These are phyloP conservation scores for Metarhizium brunneum DNA, from an alignment of 2,329 filamentous ascomycete species.

Conservation along the genomic window DNA sequence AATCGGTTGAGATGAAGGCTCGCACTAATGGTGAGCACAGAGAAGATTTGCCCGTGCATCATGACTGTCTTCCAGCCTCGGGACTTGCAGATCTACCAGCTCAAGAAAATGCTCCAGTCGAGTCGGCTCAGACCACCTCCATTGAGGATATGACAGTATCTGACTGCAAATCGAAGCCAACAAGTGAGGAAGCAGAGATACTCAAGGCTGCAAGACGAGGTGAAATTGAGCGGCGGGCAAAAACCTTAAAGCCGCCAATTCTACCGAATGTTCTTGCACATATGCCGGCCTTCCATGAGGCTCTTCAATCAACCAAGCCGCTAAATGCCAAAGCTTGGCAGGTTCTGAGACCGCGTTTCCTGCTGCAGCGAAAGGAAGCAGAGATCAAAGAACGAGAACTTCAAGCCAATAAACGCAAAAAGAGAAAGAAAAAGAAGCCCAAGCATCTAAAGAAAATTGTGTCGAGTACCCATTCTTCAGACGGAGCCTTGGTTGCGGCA, in stretches of 20 bases:
- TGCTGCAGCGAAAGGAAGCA: slow-evolving; percentile 49
- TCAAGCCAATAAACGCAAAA: neutral
- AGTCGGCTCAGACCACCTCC: neutral
- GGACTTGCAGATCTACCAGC: neutral
- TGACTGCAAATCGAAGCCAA: slow-evolving; percentile 34
- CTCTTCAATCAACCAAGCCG: slow-evolving; percentile 58
- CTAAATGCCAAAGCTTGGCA: slow-evolving; percentile 64
- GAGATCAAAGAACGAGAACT: neutral
- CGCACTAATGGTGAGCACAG: neutral
- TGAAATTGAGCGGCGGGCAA: slow-evolving; percentile 64
- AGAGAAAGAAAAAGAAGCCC: too few relatives aligned
- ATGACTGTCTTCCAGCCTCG: neutral
- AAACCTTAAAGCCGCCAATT: slow-evolving; percentile 57
- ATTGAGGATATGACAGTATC: neutral
- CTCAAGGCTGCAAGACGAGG: slow-evolving; percentile 53
- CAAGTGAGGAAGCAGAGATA: slow-evolving; percentile 52
- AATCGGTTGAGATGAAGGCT: neutral
- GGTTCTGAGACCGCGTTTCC: slow-evolving; percentile 55
- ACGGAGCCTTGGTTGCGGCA: neutral
- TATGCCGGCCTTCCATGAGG: slow-evolving; percentile 66
- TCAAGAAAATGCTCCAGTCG: neutral
- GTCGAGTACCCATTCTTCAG: neutral
- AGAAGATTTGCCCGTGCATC: neutral
- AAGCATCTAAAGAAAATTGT: too few relatives aligned
- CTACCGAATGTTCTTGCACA: slow-evolving; percentile 51